A percentile compares a stretch with the other conserved stretches of the same genome.
Evolutionary conservation across 768 basidiomycete genomes (phyloP).

Genomic region (Mycena belliarum): DNA sequence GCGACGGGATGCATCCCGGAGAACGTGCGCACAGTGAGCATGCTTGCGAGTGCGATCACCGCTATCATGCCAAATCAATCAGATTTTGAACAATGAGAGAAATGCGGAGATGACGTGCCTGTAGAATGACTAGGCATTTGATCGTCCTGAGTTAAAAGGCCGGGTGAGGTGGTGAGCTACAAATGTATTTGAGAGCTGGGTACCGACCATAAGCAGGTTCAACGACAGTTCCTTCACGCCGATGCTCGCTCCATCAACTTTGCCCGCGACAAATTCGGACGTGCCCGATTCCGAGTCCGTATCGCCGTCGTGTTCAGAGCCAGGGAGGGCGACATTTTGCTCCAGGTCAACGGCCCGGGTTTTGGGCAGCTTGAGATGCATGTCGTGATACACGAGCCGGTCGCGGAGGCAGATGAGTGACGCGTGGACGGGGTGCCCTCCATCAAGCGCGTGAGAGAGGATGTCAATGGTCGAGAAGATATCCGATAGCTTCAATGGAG

Average conservation of each 20-base stretch:
- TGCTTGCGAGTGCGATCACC: conserved; percentile 40
- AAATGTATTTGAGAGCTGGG: not conserved
- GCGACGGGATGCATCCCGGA: not conserved
- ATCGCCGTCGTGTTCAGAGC: conserved; percentile 6
- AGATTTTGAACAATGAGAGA: not conserved
- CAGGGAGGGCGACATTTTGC: not conserved
- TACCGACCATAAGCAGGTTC: conserved; percentile 38
- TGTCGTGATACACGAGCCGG: conserved; percentile 44
- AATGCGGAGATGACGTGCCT: conserved; percentile 22
- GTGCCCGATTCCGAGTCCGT: conserved; percentile 20
- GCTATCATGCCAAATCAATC: conserved; percentile 28
- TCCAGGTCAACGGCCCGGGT: not conserved
- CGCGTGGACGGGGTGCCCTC: conserved; percentile 38
- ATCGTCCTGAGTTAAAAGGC: conserved; percentile 31
- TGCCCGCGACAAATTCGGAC: conserved; percentile 29
- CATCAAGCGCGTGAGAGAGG: conserved; percentile 37
- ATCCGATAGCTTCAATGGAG: conserved; percentile 38
- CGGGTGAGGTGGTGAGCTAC: not conserved
- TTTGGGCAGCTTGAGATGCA: conserved; percentile 3
- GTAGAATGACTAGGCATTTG: conserved; percentile 47
- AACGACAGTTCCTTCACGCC: conserved; percentile 44
- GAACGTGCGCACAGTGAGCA: conserved; percentile 36
- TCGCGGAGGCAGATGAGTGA: conserved; percentile 42
- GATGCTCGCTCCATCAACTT: conserved; percentile 42
- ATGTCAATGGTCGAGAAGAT: conserved; percentile 43